Evolutionary conservation across 1,284 basidiomycete genomes (phyloP).

Genomic region (Cerrena zonata): DNA sequence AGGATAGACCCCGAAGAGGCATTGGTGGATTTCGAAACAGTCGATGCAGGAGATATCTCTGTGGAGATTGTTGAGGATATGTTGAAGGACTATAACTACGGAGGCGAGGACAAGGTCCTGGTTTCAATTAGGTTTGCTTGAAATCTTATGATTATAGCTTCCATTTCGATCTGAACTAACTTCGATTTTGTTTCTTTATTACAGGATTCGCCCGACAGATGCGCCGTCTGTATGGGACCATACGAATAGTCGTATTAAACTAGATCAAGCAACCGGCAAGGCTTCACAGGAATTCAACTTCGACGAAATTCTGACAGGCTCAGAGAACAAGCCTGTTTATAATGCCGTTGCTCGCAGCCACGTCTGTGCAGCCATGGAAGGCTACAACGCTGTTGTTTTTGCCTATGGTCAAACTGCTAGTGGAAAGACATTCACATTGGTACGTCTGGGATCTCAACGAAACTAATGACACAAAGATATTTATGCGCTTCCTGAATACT

Average conservation of each 20-base stretch:
- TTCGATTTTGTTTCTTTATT: no score
- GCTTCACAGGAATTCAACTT: conserved; percentile 57
- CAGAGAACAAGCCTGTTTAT: conserved; percentile 83
- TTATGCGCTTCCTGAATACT: conserved; percentile 10
- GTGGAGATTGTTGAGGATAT: conserved; percentile 57
- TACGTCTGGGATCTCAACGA: conserved; percentile 23
- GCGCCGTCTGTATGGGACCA: conserved; percentile 53
- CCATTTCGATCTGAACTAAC: background rate
- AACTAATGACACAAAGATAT: background rate
- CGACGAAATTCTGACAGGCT: conserved; percentile 75
- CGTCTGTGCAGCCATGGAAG: conserved; percentile 90
- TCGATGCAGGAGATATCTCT: conserved; percentile 64
- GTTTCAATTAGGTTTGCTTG: conserved; percentile 72
- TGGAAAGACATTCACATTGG: conserved; percentile 90
- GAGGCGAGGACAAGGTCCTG: conserved; percentile 78
- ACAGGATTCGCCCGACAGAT: conserved; percentile 65
- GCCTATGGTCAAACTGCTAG: conserved; percentile 89
- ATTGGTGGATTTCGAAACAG: conserved; percentile 64
- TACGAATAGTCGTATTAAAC: conserved; percentile 47
- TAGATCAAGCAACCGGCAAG: conserved; percentile 47
- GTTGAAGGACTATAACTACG: conserved; percentile 47
- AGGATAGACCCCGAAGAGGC: conserved; percentile 70
- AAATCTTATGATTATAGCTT: background rate
- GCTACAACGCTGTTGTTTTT: conserved; percentile 92
- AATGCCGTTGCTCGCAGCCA: conserved; percentile 79